phyloP scores from a whole-genome alignment of 2,329 filamentous ascomycete species.

The Waltergamsia citrina region DNA sequence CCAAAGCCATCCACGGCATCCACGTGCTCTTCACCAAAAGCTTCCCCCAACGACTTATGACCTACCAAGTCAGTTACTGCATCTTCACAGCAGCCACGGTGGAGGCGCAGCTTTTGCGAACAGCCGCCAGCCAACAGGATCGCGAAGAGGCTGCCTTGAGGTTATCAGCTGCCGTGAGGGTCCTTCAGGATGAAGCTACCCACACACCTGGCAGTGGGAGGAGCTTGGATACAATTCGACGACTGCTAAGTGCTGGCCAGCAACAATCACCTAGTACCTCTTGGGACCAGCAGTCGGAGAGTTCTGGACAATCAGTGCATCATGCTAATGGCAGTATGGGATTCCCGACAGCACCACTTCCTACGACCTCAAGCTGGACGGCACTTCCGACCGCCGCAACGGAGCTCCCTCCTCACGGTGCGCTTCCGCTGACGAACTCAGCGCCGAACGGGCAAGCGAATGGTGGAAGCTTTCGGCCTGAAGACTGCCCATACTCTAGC shows the following conservation, averaged over 20 bases:
- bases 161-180: slow-evolving; percentile 3
- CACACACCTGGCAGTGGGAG: slow-evolving; percentile 8
- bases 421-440: not conserved
- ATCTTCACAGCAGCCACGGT: slow-evolving; percentile 10
- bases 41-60: slow-evolving; percentile 11
- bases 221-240: slow-evolving; percentile 7
- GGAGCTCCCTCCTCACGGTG: not conserved
- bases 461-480: not conserved
- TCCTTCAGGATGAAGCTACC: slow-evolving; percentile 6
- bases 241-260: slow-evolving; percentile 1
- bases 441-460: not conserved
- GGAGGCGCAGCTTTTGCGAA: slow-evolving; percentile 7
- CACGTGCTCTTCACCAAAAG: slow-evolving; percentile 15
- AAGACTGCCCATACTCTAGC: too few relatives aligned
- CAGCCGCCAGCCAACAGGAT: not conserved
- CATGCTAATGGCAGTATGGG: too few relatives aligned
- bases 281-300: too few relatives aligned
- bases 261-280: not conserved
- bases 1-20: slow-evolving; percentile 67
- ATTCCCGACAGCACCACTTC: too few relatives aligned
- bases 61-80: slow-evolving; percentile 13
- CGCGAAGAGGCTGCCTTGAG: not conserved
- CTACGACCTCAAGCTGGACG: not conserved
- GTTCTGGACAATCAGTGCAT: too few relatives aligned
- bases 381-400: not conserved